Evolutionary conservation across 2,329 filamentous ascomycete species (phyloP).

Genomic region (Tolypocladium nubicola): DNA sequence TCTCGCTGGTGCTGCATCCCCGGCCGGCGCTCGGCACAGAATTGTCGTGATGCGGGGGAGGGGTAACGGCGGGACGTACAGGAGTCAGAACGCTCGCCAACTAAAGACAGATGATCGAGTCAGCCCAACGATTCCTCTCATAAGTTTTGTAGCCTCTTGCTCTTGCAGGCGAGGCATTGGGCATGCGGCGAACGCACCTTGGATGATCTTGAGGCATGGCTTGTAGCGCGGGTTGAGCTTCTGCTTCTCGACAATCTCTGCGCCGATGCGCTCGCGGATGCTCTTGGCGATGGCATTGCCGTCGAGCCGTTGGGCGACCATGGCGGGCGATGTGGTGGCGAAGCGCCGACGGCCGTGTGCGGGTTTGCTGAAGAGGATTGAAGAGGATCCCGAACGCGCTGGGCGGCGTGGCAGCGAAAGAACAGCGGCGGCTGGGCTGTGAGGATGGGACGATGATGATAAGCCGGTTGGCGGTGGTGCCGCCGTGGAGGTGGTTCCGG

Average conservation of each 20-base stretch:
- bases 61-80: conserved; percentile 35
- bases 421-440: neutral
- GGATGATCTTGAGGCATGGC: conserved; percentile 87
- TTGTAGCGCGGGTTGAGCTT: conserved; percentile 75
- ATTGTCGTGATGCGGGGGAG: conserved; percentile 9
- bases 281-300: conserved; percentile 88
- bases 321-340: conserved; percentile 45
- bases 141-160: neutral
- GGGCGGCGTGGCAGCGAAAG: neutral
- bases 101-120: conserved; percentile 31
- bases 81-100: conserved; percentile 87
- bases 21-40: neutral
- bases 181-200: conserved; percentile 48
- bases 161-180: neutral
- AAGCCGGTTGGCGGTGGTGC: neutral
- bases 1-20: neutral
- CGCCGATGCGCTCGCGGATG: conserved; percentile 73
- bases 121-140: conserved; percentile 5
- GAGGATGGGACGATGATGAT: neutral
- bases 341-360: conserved; percentile 19
- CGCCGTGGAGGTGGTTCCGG: neutral
- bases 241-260: conserved; percentile 74
- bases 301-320: conserved; percentile 88
- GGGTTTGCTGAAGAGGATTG: neutral
- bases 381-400: neutral